Evolutionary conservation across 2,329 filamentous ascomycete genomes (phyloP).

Genomic region (Chaetomium sp.): DNA sequence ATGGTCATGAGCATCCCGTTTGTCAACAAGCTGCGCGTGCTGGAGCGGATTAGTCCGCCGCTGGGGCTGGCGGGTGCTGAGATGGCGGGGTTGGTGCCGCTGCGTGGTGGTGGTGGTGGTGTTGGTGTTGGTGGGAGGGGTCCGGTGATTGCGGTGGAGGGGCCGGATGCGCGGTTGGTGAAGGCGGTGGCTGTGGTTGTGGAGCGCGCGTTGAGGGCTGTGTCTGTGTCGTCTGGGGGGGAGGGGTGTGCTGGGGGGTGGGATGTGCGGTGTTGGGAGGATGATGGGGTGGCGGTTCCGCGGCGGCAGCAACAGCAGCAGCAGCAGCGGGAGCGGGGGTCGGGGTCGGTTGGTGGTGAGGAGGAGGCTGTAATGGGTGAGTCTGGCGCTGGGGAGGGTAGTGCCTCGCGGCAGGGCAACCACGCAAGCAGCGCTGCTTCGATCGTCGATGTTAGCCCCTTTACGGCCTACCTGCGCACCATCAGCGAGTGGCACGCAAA

Average conservation of each 20-base stretch:
- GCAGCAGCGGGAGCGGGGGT: no score
- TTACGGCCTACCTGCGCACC: conserved; percentile 65
- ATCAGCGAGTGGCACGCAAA: conserved; percentile 76
- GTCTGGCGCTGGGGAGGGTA: not conserved
- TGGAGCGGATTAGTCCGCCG: conserved; percentile 75
- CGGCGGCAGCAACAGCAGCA: not conserved
- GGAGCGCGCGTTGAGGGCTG: conserved; percentile 58
- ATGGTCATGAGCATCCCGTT: conserved; percentile 77
- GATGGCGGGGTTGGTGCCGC: no score
- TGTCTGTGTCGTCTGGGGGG: conserved; percentile 5
- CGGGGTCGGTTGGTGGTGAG: not conserved
- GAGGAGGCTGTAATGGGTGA: conserved; percentile 16
- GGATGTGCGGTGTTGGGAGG: conserved; percentile 25
- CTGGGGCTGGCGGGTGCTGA: conserved; percentile 44
- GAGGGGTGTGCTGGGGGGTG: conserved; percentile 15
- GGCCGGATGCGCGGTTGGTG: conserved; percentile 58
- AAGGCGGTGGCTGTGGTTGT: conserved; percentile 65
- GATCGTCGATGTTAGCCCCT: conserved; percentile 40
- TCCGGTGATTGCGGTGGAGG: conserved; percentile 81
- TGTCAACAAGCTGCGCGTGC: conserved; percentile 72
- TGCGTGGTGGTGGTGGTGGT: not conserved
- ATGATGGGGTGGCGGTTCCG: not conserved
- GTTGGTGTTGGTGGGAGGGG: conserved; percentile 54
- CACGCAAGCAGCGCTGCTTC: conserved; percentile 5
- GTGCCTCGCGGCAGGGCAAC: conserved; percentile 6